phyloP scores from a whole-genome alignment of 805 yeast genomes.

The Limtongia smithiae region DNA sequence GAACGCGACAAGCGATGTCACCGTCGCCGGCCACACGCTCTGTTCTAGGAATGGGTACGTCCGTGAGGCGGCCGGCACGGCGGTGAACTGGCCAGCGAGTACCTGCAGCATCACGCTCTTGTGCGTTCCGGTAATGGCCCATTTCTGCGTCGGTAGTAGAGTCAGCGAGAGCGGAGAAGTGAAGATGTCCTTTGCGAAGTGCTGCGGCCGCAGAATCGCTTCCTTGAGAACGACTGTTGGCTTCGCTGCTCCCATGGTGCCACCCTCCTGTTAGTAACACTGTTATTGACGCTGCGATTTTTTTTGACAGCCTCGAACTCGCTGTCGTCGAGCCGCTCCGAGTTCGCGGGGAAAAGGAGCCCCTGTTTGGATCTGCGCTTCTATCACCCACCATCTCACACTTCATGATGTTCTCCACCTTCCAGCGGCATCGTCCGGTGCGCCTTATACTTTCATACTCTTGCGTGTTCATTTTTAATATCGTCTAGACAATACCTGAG shows the following conservation, averaged over 20 bases:
- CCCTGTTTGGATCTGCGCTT: not conserved
- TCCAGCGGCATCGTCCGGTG: constrained; percentile 12
- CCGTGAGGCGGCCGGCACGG: constrained; percentile 53
- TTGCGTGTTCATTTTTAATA: no score
- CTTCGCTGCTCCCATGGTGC: constrained; percentile 12
- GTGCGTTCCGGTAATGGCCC: constrained; percentile 56
- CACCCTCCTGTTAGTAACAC: no score
- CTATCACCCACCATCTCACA: not conserved
- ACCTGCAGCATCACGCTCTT: constrained; percentile 55
- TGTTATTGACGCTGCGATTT: no score
- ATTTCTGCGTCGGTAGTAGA: constrained; percentile 42
- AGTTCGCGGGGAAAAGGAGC: not conserved
- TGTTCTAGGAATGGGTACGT: constrained; percentile 51
- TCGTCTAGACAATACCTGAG: no score
- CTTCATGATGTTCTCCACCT: constrained; percentile 6
- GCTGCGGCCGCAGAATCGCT: constrained; percentile 16
- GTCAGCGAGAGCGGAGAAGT: constrained; percentile 43
- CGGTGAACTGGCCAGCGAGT: constrained; percentile 53
- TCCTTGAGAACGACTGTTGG: constrained; percentile 25
- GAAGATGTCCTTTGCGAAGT: constrained; percentile 36
- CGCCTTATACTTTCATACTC: no score
- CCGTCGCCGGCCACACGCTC: constrained; percentile 47
- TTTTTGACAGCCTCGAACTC: no score
- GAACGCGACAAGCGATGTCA: constrained; percentile 46
- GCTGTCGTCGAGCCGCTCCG: constrained; percentile 12